Percentiles rank a stretch among this genome's conserved stretches.
Conservation (phyloP, 345 rosid genomes). For the Camelina sativa region DNA sequence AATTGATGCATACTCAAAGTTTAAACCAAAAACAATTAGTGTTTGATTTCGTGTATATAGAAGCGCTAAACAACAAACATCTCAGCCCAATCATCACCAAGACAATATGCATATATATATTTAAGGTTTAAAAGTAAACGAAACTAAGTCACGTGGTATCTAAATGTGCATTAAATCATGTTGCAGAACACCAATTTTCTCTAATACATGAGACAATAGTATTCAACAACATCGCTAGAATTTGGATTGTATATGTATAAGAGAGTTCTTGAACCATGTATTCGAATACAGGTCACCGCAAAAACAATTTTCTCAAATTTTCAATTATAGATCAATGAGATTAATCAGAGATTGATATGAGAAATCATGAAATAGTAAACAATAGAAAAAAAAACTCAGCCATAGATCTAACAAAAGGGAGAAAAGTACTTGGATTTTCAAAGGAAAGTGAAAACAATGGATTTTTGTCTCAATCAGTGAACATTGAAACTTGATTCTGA, state of each 20-base stretch:
- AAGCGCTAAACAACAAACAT: not conserved
- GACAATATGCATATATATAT: not conserved
- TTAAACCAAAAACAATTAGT: not conserved
- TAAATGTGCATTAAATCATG: not conserved
- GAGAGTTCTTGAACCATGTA: not conserved
- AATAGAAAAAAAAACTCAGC: not conserved
- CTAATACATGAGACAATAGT: not conserved
- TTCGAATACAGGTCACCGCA: not conserved
- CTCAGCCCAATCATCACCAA: not conserved
- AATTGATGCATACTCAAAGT: not conserved
- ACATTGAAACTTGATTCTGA: not conserved
- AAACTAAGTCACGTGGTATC: not conserved
- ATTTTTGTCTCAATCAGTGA: not conserved
- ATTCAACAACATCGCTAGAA: not conserved
- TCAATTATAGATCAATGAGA: conserved; percentile 9
- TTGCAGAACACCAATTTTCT: no score
- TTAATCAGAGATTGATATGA: not conserved
- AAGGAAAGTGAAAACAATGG: not conserved
- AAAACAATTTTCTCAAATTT: not conserved
- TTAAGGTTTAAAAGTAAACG: not conserved
- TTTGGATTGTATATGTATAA: not conserved
- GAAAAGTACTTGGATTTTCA: conserved; percentile 4
- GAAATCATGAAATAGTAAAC: not conserved
- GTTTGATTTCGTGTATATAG: not conserved
- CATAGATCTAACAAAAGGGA: not conserved